Percentiles rank a stretch among this genome's conserved stretches.
phyloP scores from a whole-genome alignment of 2,329 filamentous ascomycete genomes.

The Aspergillus ustus region DNA sequence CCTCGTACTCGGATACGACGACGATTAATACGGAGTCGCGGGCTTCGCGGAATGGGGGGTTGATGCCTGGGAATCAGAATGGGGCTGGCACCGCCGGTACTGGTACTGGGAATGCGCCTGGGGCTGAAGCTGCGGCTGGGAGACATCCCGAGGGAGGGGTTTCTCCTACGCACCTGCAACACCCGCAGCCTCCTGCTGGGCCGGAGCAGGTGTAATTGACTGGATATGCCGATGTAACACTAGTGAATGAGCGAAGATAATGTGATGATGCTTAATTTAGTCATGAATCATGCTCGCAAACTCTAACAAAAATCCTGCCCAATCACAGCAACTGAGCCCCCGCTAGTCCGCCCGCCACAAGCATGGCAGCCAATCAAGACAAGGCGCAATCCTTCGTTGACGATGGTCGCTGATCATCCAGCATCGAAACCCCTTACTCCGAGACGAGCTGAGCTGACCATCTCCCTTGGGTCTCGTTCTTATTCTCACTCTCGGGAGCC shows the following conservation, averaged over 20 bases:
- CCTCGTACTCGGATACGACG: constrained; percentile 23
- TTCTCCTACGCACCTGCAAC: no score
- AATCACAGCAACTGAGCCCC: not conserved
- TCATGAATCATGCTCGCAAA: not conserved
- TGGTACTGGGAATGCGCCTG: no score
- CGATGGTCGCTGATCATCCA: not conserved
- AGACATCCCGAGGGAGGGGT: no score
- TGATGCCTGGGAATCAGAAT: not conserved
- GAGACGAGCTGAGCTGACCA: no score
- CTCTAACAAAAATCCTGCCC: not conserved
- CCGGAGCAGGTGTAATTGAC: not conserved
- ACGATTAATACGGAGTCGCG: constrained; percentile 19
- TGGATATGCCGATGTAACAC: no score
- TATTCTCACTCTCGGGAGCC: no score
- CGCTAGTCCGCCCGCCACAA: not conserved
- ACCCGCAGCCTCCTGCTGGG: not conserved
- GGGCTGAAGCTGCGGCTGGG: no score
- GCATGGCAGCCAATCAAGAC: not conserved
- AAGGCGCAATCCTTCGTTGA: not conserved
- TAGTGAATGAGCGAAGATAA: no score
- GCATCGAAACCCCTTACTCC: not conserved
- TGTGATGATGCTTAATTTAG: not conserved
- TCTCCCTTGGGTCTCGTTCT: no score
- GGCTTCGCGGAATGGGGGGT: not conserved
- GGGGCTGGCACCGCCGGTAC: not conserved